Percentiles rank a stretch among this genome's conserved stretches.
These are phyloP conservation scores for Umbilicaria muhlenbergii DNA, from an alignment of 495 filamentous ascomycete species.

Conservation along the genomic window DNA sequence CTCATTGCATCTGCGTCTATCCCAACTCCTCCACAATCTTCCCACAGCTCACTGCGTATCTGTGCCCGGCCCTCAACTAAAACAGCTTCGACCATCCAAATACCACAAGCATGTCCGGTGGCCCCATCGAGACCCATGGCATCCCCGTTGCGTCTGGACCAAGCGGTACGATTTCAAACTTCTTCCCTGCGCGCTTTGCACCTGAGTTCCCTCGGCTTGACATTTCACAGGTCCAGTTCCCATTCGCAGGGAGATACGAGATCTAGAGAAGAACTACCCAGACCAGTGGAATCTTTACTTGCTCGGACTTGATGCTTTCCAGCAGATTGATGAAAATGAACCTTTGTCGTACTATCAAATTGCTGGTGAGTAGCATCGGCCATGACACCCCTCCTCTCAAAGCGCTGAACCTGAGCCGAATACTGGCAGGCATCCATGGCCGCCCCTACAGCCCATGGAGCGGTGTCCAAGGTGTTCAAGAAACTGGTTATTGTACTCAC, in stretches of 20 bases:
- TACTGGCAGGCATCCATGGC: slow-evolving; percentile 27
- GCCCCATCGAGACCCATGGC: no score
- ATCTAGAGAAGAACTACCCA: slow-evolving; percentile 33
- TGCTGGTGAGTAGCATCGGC: slow-evolving; percentile 24
- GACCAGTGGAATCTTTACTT: slow-evolving; percentile 45
- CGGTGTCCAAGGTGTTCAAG: slow-evolving; percentile 32
- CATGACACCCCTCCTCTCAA: neutral
- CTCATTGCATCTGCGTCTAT: no score
- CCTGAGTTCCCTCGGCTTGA: no score
- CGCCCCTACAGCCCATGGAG: slow-evolving; percentile 41
- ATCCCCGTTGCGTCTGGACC: no score
- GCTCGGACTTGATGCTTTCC: slow-evolving; percentile 36
- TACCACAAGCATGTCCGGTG: no score
- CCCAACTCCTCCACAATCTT: no score
- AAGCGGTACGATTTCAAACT: no score
- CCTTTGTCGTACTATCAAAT: slow-evolving; percentile 47
- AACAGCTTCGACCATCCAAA: no score
- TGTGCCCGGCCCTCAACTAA: no score
- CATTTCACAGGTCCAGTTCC: no score
- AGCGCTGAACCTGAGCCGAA: slow-evolving; percentile 28
- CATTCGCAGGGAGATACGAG: slow-evolving; percentile 29
- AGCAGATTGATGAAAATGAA: slow-evolving; percentile 33
- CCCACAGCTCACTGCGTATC: no score
- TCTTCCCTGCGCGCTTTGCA: no score
- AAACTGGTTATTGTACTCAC: slow-evolving; percentile 50